Evolutionary conservation across 352 stramenopile species (phyloP).

Genomic region (Pythium phragmiticola): DNA sequence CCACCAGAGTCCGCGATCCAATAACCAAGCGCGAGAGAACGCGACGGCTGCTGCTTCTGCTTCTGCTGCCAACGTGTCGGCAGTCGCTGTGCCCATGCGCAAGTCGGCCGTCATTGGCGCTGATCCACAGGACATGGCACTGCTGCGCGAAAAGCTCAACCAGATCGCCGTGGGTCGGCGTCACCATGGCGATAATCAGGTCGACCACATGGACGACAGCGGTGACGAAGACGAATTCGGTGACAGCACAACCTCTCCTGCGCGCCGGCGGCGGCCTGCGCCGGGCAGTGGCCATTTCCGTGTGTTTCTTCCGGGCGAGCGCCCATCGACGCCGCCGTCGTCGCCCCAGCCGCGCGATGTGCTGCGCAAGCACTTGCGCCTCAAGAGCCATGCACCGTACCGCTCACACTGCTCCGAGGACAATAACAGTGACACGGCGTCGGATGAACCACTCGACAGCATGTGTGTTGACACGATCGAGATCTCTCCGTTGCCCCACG

Average conservation of each 20-base stretch:
- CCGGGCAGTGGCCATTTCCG: conserved; percentile 37
- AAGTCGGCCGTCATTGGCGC: conserved; percentile 18
- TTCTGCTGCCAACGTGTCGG: not conserved
- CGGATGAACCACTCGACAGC: conserved; percentile 26
- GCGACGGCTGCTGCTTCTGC: not conserved
- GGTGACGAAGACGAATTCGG: conserved; percentile 26
- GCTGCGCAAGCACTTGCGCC: conserved; percentile 61
- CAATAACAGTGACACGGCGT: conserved; percentile 27
- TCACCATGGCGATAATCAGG: conserved; percentile 11
- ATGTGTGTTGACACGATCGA: conserved; percentile 67
- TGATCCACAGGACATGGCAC: conserved; percentile 56
- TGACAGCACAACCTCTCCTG: conserved; percentile 10
- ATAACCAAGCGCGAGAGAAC: conserved; percentile 15
- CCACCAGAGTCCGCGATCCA: conserved; percentile 21
- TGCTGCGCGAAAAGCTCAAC: conserved; percentile 75
- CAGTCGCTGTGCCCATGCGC: not conserved
- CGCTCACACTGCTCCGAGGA: conserved; percentile 26
- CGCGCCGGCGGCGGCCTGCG: conserved; percentile 1
- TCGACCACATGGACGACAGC: conserved; percentile 24
- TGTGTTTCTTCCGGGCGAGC: conserved; percentile 43
- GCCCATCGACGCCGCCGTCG: conserved; percentile 67
- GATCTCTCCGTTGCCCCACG: conserved; percentile 42
- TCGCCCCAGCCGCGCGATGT: conserved; percentile 76
- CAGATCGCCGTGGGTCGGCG: conserved; percentile 50
- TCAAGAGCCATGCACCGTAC: conserved; percentile 42